Evolutionary conservation across 2,329 filamentous ascomycete genomes (phyloP).

Genomic region (Leptographium galeiforme): DNA sequence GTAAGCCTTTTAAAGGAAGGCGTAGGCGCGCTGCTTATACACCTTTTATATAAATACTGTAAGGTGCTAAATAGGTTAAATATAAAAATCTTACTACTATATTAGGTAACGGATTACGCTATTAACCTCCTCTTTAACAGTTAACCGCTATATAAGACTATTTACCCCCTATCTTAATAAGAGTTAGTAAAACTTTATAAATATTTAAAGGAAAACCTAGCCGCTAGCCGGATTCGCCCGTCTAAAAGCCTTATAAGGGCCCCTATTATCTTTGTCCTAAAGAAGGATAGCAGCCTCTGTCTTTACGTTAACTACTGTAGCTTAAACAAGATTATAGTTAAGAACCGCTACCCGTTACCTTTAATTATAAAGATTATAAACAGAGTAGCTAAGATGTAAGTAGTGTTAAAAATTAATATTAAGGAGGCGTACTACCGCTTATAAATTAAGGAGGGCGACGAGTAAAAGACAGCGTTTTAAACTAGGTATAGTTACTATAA

Average conservation of each 20-base stretch:
- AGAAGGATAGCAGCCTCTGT: background rate
- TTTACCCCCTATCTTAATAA: background rate
- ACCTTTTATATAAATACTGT: background rate
- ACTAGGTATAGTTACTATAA: constrained; percentile 2
- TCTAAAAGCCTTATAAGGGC: background rate
- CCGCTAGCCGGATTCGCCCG: background rate
- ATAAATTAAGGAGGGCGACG: background rate
- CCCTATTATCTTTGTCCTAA: constrained; percentile 4
- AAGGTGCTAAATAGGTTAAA: background rate
- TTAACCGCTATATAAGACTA: background rate
- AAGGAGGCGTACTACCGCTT: background rate
- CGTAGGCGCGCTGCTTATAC: background rate
- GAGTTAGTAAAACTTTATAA: background rate
- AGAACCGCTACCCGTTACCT: background rate
- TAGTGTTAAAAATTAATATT: background rate
- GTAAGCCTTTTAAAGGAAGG: background rate
- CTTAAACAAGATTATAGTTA: background rate
- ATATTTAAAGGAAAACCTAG: background rate
- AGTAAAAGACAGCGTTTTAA: constrained; percentile 11
- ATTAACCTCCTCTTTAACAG: background rate
- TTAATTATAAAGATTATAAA: background rate
- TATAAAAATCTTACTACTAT: background rate
- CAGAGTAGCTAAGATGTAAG: background rate
- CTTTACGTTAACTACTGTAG: background rate
- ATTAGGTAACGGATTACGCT: background rate